A percentile compares a stretch with the other conserved stretches of the same genome.
Conservation (phyloP, 768 basidiomycete species). For the Gymnopilus junonius region DNA sequence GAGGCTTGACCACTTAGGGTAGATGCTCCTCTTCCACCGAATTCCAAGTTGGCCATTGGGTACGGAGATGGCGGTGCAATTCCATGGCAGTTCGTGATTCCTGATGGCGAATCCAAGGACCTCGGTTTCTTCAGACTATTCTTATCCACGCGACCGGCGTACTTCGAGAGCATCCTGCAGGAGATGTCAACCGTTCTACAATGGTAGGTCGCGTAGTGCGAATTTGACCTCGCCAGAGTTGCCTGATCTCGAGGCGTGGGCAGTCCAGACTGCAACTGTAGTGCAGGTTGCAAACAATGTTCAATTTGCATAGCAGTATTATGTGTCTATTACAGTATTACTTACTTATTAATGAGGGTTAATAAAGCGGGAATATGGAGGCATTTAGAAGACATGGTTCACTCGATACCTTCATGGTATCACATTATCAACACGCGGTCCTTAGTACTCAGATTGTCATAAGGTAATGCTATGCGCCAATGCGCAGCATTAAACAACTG, state of each 20-base stretch:
- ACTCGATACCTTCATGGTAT: too few relatives aligned
- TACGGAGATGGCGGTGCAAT: slow-evolving; percentile 40
- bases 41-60: slow-evolving; percentile 39
- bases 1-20: slow-evolving; percentile 20
- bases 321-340: background rate
- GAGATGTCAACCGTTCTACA: slow-evolving; percentile 1
- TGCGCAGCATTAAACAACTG: too few relatives aligned
- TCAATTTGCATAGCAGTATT: background rate
- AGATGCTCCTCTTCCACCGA: slow-evolving; percentile 30
- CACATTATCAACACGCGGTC: too few relatives aligned
- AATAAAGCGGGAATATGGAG: background rate
- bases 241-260: slow-evolving; percentile 1
- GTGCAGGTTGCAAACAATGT: background rate
- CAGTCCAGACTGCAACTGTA: slow-evolving; percentile 4
- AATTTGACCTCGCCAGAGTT: background rate
- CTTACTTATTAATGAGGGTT: background rate
- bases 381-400: too few relatives aligned
- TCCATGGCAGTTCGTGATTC: slow-evolving; percentile 36
- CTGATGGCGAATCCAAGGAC: slow-evolving; percentile 34
- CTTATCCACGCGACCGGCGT: slow-evolving; percentile 38
- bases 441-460: too few relatives aligned
- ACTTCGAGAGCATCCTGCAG: slow-evolving; percentile 38
- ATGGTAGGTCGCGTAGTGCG: background rate
- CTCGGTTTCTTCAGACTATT: slow-evolving; percentile 50
- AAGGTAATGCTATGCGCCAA: too few relatives aligned